Percentiles rank a stretch among this genome's conserved stretches.
Conservation (phyloP, 208 protist genomes). For the Leishmania gerbilli region DNA sequence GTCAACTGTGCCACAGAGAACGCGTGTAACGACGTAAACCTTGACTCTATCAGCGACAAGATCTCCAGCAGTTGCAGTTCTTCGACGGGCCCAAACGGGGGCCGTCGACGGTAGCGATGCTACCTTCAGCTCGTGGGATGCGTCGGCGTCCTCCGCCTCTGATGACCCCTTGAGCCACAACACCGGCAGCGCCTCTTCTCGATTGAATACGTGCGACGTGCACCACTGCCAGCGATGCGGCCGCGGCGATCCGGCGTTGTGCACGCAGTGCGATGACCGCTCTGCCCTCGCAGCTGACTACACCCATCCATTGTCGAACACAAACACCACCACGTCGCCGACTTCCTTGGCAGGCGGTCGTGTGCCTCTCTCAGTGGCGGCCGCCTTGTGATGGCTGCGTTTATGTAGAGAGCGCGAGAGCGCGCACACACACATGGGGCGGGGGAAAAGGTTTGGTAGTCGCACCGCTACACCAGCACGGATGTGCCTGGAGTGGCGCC, state of each 20-base stretch:
- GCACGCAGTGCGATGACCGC: not conserved
- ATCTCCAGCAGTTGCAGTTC: not conserved
- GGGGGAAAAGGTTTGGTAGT: not conserved
- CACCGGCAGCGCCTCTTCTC: not conserved
- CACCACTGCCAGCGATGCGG: not conserved
- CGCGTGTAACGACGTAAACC: not conserved
- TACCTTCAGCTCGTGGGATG: not conserved
- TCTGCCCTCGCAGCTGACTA: not conserved
- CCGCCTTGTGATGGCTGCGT: not conserved
- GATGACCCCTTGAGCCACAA: not conserved
- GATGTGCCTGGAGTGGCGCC: not conserved
- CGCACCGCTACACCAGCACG: not conserved
- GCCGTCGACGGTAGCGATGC: not conserved
- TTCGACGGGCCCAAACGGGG: not conserved
- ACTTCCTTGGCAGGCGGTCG: not conserved
- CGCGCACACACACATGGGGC: not conserved
- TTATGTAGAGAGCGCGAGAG: not conserved
- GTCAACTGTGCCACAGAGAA: slow-evolving; percentile 1
- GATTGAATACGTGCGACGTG: not conserved
- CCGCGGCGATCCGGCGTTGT: not conserved
- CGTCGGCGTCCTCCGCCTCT: not conserved
- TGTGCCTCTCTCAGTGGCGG: not conserved
- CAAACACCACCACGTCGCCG: not conserved
- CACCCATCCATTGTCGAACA: not conserved
- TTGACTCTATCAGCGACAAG: not conserved